These are phyloP conservation scores for Teratosphaeria pseudoeucalypti DNA, from an alignment of 2,329 filamentous ascomycete genomes.

Conservation along the genomic window DNA sequence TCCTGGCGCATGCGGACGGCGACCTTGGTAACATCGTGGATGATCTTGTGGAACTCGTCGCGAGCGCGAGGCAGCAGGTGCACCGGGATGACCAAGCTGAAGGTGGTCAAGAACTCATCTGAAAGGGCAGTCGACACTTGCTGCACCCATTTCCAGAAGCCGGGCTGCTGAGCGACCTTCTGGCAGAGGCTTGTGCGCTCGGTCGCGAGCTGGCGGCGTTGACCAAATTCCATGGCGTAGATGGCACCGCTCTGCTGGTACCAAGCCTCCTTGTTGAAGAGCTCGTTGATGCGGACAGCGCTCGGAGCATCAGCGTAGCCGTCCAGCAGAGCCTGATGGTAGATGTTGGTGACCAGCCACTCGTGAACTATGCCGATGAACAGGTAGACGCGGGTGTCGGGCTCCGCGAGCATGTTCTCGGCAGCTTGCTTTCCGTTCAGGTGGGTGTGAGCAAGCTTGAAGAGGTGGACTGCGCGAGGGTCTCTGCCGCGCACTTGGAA, in stretches of 20 bases:
- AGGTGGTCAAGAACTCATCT: neutral
- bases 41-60: constrained; percentile 1
- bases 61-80: neutral
- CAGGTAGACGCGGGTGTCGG: neutral
- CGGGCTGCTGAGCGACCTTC: constrained; percentile 3
- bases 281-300: neutral
- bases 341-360: constrained; percentile 3
- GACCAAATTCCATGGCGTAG: neutral
- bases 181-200: constrained; percentile 4
- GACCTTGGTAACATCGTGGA: constrained; percentile 7
- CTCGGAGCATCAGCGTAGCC: neutral
- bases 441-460: neutral
- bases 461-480: neutral
- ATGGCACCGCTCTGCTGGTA: neutral
- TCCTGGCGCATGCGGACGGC: constrained; percentile 9
- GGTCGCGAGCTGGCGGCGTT: neutral
- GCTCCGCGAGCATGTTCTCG: constrained; percentile 1
- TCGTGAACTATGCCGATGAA: constrained; percentile 5
- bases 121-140: neutral
- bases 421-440: neutral
- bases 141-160: constrained; percentile 9
- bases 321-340: neutral
- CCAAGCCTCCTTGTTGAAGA: neutral
- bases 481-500: neutral
- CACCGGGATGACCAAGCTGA: constrained; percentile 2